A percentile compares a stretch with the other conserved stretches of the same genome.
Conservation (phyloP, 495 filamentous ascomycete species). For the Chaetomium tenue region DNA sequence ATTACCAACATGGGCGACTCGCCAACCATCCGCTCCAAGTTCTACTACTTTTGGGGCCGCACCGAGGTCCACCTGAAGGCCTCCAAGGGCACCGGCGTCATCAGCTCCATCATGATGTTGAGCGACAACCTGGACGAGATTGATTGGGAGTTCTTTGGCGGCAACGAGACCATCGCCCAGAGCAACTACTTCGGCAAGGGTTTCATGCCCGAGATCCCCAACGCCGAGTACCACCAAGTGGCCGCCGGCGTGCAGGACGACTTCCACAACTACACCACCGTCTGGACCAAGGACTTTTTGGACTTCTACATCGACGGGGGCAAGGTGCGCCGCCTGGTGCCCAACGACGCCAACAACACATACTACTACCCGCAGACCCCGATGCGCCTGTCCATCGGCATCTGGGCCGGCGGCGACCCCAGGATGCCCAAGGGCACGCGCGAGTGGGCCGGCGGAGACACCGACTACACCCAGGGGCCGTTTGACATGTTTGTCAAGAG, state of each 20-base stretch:
- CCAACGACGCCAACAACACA: constrained; percentile 61
- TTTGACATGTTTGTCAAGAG: constrained; percentile 75
- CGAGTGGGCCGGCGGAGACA: constrained; percentile 78
- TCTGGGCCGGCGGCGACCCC: constrained; percentile 83
- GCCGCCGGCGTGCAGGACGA: constrained; percentile 40
- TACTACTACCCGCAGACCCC: constrained; percentile 79
- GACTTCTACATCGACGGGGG: constrained; percentile 71
- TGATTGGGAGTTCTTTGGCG: constrained; percentile 84
- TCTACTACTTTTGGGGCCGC: constrained; percentile 76
- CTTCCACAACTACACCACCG: constrained; percentile 80
- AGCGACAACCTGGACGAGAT: constrained; percentile 88
- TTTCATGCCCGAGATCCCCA: constrained; percentile 45
- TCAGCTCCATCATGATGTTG: constrained; percentile 78
- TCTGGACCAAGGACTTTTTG: constrained; percentile 72
- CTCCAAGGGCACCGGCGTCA: constrained; percentile 68
- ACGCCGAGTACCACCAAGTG: constrained; percentile 57
- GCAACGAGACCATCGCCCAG: constrained; percentile 59
- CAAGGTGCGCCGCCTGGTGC: constrained; percentile 64
- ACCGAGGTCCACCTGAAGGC: constrained; percentile 71
- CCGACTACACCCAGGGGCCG: constrained; percentile 66
- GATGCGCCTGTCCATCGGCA: constrained; percentile 77
- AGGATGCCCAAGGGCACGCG: constrained; percentile 52
- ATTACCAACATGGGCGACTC: constrained; percentile 68
- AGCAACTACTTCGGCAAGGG: constrained; percentile 91
- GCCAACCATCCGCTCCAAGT: constrained; percentile 69